Evolutionary conservation across 2,329 filamentous ascomycete genomes (phyloP), one percentile per base, ranked within the genome.

Genomic region (Paraphoma sp.): DNA sequence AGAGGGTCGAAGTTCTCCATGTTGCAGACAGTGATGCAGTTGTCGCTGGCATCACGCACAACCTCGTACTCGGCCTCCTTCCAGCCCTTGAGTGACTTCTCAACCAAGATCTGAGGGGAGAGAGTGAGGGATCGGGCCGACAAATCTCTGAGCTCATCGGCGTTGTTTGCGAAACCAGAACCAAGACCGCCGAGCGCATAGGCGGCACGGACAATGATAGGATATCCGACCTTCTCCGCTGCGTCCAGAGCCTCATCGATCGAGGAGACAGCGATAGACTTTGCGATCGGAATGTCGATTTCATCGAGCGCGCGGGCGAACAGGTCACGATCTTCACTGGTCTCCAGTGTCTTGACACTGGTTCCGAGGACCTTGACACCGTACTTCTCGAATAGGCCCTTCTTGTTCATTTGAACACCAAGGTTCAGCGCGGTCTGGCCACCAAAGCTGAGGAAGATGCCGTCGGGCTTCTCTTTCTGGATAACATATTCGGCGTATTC

Each of bases 51-150:
- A 78, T 99, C 95, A 70, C 95, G 91, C 61, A 98, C 95, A 55
- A 98, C 95, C 80, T 98, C 95, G 74, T 98, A 99, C 79, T 99
- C 95, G 48, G 97, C 90, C 80, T 99, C 95, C 81, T 99, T 99
- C 95, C 95, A 99, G 78, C 95, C 95, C 84, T 97, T 98, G 68
- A 99, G 87, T 50, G 93, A 97, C 82, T 98, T 98, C 84, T 99
- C 95, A 56, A 99, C 93, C 75, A 99, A 81, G 71, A 99, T 97
- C 79, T 99, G 95, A 48, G 95, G 94, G 2, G 94, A 94, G 36
- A 98, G 86, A 44, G 93, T 96, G 56, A 99, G 85, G 45, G 94
- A 98, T 64, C 92, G 89, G 60, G 95, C 93, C 64, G 93, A 90
- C 85, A 99, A 86, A 79, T 98, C 93, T 76, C 91, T 89, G 56